Conservation (phyloP, 139 green algal species). For the Pycnococcus provasolii region DNA sequence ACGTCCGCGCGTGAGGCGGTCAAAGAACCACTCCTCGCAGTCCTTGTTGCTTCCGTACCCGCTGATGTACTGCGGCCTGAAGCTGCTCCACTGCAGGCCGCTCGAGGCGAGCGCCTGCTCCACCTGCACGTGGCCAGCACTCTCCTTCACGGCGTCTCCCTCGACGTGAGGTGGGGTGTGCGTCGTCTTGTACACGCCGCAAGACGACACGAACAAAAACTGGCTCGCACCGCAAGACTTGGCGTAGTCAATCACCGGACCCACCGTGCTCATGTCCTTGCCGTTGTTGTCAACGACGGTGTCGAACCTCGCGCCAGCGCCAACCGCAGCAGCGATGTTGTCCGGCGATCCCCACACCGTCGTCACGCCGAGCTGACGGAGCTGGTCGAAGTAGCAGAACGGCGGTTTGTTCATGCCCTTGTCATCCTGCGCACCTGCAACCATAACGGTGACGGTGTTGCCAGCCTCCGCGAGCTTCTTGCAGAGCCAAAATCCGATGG, state of each 20-base stretch:
- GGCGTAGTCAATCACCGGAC: constrained; percentile 39
- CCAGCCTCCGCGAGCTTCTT: constrained; percentile 29
- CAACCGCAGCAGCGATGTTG: constrained; percentile 15
- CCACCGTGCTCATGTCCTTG: constrained; percentile 39
- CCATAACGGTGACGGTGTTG: constrained; percentile 39
- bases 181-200: constrained; percentile 40
- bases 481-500: constrained; percentile 43
- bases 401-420: constrained; percentile 47
- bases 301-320: constrained; percentile 29
- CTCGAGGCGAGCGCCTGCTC: constrained; percentile 29
- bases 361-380: constrained; percentile 29
- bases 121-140: constrained; percentile 37
- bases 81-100: constrained; percentile 22
- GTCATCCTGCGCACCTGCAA: constrained; percentile 26
- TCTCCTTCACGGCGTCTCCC: constrained; percentile 40
- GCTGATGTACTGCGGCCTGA: constrained; percentile 50
- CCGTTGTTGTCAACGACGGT: constrained; percentile 51
- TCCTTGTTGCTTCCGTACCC: constrained; percentile 46
- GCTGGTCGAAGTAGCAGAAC: constrained; percentile 35
- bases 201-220: constrained; percentile 43
- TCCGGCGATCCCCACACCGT: constrained; percentile 35
- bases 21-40: constrained; percentile 49
- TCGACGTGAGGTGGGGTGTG: constrained; percentile 39
- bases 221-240: constrained; percentile 29
- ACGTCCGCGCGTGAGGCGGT: constrained; percentile 38